Percentiles rank a stretch among this genome's conserved stretches.
Conservation (phyloP, 2,329 filamentous ascomycete genomes). For the Clarireedia homoeocarpa region DNA sequence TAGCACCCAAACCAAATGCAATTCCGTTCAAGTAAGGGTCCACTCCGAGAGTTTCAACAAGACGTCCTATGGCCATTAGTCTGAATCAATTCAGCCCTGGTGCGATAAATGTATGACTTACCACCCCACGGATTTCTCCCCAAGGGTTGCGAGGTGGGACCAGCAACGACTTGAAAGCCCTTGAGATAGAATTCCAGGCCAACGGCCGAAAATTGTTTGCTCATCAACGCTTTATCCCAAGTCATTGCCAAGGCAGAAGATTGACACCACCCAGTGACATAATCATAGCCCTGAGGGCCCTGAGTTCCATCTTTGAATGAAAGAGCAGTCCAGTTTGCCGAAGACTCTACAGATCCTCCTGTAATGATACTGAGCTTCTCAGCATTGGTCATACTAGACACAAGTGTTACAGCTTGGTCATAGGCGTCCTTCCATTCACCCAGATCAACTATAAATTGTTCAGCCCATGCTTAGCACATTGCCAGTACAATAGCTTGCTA, state of each 20-base stretch:
- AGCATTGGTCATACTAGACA: slow-evolving; percentile 33
- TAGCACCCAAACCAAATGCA: slow-evolving; percentile 13
- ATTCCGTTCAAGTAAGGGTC: slow-evolving; percentile 18
- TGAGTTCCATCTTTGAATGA: slow-evolving; percentile 11
- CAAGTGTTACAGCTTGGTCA: slow-evolving; percentile 31
- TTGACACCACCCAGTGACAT: slow-evolving; percentile 13
- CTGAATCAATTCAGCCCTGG: too few species aligned
- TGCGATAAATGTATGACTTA: too few species aligned
- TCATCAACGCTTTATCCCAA: slow-evolving; percentile 14
- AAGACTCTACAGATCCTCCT: slow-evolving; percentile 16
- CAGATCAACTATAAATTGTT: slow-evolving; percentile 10
- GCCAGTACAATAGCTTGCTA: too few species aligned
- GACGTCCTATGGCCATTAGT: background rate
- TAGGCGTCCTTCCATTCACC: slow-evolving; percentile 32
- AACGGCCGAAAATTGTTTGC: slow-evolving; percentile 13
- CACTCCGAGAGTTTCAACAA: slow-evolving; percentile 14
- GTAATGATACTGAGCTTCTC: slow-evolving; percentile 36
- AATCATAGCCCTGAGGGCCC: slow-evolving; percentile 15
- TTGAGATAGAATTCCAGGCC: slow-evolving; percentile 16
- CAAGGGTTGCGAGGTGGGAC: slow-evolving; percentile 13
- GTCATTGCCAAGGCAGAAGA: slow-evolving; percentile 11
- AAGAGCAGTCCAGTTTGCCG: slow-evolving; percentile 16
- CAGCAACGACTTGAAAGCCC: slow-evolving; percentile 13
- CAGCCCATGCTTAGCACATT: too few species aligned
- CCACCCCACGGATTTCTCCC: slow-evolving; percentile 16